Conservation (phyloP, 139 green algal genomes). For the Chlamydomonas incerta region DNA sequence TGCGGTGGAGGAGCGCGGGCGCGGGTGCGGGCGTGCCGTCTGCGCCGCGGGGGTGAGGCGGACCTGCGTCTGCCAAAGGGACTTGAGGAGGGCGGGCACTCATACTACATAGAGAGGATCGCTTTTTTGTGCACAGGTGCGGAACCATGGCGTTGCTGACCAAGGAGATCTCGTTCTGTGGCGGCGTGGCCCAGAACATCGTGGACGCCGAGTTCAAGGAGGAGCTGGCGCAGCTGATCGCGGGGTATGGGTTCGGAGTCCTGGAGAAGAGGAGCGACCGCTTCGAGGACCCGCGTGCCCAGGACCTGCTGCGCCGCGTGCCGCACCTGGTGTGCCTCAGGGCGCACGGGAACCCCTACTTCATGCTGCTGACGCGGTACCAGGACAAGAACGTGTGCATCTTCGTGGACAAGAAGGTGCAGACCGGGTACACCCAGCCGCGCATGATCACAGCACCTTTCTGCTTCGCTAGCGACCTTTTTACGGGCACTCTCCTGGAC, state of each 20-base stretch:
- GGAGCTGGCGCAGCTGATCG: neutral
- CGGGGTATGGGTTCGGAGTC: neutral
- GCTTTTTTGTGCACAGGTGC: no score
- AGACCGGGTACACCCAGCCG: neutral
- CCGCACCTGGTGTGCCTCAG: neutral
- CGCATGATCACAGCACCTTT: neutral
- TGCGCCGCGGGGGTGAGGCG: no score
- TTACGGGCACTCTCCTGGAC: neutral
- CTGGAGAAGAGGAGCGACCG: neutral
- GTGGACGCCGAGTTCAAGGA: neutral
- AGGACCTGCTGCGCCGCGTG: neutral
- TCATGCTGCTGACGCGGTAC: neutral
- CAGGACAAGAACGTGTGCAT: neutral
- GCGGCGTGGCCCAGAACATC: conserved; percentile 2
- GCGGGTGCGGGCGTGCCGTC: no score
- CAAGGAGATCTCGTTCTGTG: conserved; percentile 3
- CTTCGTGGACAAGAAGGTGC: conserved; percentile 11
- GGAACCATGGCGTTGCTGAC: no score
- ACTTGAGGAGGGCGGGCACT: no score
- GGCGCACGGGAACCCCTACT: conserved; percentile 10
- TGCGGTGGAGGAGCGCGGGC: no score
- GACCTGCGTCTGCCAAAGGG: no score
- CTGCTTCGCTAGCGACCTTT: neutral
- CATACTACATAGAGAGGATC: no score
- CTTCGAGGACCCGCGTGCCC: neutral